Evolutionary conservation across 1,284 basidiomycete genomes (phyloP), one percentile per base, ranked within the genome.

Genomic region (Anthracocystis panici-leucophaei): DNA sequence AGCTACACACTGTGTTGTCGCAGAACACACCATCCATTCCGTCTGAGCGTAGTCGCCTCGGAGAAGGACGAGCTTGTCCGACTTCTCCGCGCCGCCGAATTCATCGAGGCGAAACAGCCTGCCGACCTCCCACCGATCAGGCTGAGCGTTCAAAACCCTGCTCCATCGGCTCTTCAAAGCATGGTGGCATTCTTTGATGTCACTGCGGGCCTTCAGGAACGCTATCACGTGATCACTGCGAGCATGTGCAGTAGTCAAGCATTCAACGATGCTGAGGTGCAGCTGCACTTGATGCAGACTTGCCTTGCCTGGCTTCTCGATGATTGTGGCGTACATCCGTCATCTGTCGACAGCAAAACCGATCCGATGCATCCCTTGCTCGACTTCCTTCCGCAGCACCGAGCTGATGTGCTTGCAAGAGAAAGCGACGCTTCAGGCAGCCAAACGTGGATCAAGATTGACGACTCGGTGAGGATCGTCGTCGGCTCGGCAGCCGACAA

Each of bases 1-100:
- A 75, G 72, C 58, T 66, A 69, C 40, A 72, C 65, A 7, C 62
- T 78, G 18, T 45, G 65, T 14, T 71, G 67, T 35, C 61, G 76
- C 18, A 55, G 76, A 23, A 66, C 66, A 16, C 62, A 72, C 29
- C 65, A 72, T 49, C 59, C 73, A 0, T 75, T 66, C 57, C 68
- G 75, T 3, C 46, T 77, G 12, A 45, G 53, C 29, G 64, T 74
- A 5, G 51, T 68, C 2, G 76, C 76, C 11, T 57, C 68, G 3
- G 66, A 55, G 2, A 52, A 62, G 16, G 67, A 69, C n/a, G 76
- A 78, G 38, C 62, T 78, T 12, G 51, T 63, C 16, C 57, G 56
- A 5, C 42, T 27, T 33, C 65, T 78, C 5, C 63, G 51, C 14
- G 23, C 46, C 5, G 53, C 65, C 16, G 42, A 48, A 3, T 51